Percentiles rank a stretch among this genome's conserved stretches.
These are phyloP conservation scores for Chalciporus pseudorubinellus DNA, from an alignment of 768 basidiomycete species.

Conservation along the genomic window DNA sequence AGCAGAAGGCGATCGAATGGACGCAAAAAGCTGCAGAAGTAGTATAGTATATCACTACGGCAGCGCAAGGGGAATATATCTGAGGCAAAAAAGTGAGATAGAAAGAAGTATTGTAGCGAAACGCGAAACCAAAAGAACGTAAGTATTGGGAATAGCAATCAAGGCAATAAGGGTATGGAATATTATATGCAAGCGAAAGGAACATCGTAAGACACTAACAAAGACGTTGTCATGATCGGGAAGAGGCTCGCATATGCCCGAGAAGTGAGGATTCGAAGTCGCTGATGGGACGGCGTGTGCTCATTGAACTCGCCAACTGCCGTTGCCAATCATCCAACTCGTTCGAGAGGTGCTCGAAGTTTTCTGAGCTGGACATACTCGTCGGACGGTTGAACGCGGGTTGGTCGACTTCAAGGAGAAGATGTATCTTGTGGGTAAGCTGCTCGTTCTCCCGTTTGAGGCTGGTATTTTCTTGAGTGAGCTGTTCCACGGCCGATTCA, in stretches of 20 bases:
- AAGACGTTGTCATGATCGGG: constrained; percentile 42
- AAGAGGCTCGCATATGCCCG: constrained; percentile 58
- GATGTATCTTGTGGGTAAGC: constrained; percentile 86
- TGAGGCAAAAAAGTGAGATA: constrained; percentile 32
- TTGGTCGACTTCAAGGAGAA: constrained; percentile 84
- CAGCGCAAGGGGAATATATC: constrained; percentile 35
- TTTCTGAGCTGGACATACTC: constrained; percentile 82
- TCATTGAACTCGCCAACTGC: constrained; percentile 78
- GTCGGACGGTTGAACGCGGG: constrained; percentile 65
- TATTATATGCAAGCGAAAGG: constrained; percentile 33
- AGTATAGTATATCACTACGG: constrained; percentile 14
- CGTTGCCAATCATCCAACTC: constrained; percentile 87
- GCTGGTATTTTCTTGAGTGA: constrained; percentile 75
- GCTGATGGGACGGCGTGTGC: constrained; percentile 65
- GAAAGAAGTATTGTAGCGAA: constrained; percentile 36
- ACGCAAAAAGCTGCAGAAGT: constrained; percentile 54
- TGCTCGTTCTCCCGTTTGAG: constrained; percentile 86
- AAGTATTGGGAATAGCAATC: constrained; percentile 37
- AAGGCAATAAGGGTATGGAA: constrained; percentile 34
- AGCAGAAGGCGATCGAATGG: constrained; percentile 91
- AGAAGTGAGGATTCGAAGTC: constrained; percentile 63
- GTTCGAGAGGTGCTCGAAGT: constrained; percentile 76
- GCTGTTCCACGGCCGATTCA: constrained; percentile 75
- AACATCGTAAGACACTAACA: constrained; percentile 14
- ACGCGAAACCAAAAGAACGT: constrained; percentile 59